Evolutionary conservation across 805 yeast genomes (phyloP), one percentile per base, ranked within the genome.

Genomic region (Nakazawaea siamensis): DNA sequence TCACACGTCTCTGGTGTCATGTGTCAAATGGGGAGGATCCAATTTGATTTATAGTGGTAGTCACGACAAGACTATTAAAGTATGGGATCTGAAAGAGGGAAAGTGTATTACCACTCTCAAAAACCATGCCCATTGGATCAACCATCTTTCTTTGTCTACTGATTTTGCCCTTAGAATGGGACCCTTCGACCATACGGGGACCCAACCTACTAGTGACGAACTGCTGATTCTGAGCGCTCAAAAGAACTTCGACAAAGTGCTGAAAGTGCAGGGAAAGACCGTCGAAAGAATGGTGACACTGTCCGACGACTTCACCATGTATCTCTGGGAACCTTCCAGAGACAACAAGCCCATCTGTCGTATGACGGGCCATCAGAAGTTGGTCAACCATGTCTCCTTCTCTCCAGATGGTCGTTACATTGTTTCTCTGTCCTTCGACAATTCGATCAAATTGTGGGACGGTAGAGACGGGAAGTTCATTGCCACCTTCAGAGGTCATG

Each of bases 41-140:
- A 85, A 87, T 35, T 66, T 80, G 14, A 67, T 92, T 24, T 92
- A 88, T 56, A 76, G 94, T 21, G 88, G 84, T 1, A 87, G 97
- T 7, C 97, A 92, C 51, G 98, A 92, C 57, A 90, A 88, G 52
- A 83, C 96, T 4, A 80, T 92, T 44, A 81, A 79, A 55, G 84
- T 83, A 1, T 92, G 98, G 98, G 90, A 84, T 50, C 75, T 84
- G 4, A 62, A 68, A 27, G 73, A 71, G 31, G 97, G 97, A 20
- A 73, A 72, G 45, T 74, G 94, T 45, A 66, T 82, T 23, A 85
- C 83, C 52, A 77, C 86, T 3, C 62, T 92, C 44, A 79, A 78
- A 54, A 72, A 92, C 29, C 98, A 92, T 55, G 97, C 94, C 2
- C 98, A 92, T 60, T 92, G 98, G 98, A 92, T 92, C 32, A 92